Evolutionary conservation across 2,329 filamentous ascomycete species (phyloP).

Genomic region (Trichoderma pleuroti): DNA sequence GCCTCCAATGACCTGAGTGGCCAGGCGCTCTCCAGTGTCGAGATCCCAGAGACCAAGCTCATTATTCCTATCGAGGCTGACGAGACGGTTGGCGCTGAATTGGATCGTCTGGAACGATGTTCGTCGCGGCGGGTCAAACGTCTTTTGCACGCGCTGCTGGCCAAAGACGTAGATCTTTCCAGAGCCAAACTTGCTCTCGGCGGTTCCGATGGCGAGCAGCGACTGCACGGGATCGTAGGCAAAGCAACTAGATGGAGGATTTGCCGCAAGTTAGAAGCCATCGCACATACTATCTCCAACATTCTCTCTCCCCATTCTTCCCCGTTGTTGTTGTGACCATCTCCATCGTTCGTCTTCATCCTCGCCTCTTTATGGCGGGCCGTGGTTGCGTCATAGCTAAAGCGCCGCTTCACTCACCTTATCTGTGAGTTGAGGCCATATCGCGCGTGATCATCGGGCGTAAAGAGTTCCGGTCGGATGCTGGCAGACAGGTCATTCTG

Average conservation of each 20-base stretch:
- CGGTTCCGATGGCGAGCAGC: slow-evolving; percentile 86
- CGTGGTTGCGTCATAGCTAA: slow-evolving; percentile 21
- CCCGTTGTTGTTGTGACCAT: neutral
- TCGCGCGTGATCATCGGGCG: slow-evolving; percentile 76
- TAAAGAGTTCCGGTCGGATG: slow-evolving; percentile 73
- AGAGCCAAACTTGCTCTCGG: slow-evolving; percentile 77
- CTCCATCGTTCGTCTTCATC: neutral
- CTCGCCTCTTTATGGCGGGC: slow-evolving; percentile 17
- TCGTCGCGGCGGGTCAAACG: slow-evolving; percentile 65
- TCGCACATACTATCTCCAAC: neutral
- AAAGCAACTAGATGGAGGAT: slow-evolving; percentile 60
- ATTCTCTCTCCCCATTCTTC: neutral
- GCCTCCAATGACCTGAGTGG: slow-evolving; percentile 72
- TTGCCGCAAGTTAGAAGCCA: slow-evolving; percentile 22
- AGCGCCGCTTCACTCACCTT: slow-evolving; percentile 42
- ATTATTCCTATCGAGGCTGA: slow-evolving; percentile 81
- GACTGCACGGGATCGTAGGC: slow-evolving; percentile 94
- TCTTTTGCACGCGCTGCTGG: slow-evolving; percentile 72
- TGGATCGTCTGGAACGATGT: slow-evolving; percentile 74
- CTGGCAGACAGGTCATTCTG: slow-evolving; percentile 85
- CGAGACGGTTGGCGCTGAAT: slow-evolving; percentile 80
- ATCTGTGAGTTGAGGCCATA: slow-evolving; percentile 79
- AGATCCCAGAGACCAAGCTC: slow-evolving; percentile 83
- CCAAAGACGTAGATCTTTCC: slow-evolving; percentile 90
- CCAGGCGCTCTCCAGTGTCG: slow-evolving; percentile 61